These are phyloP conservation scores for Globisporangium radiosum DNA, from an alignment of 352 stramenopile species.

Conservation along the genomic window DNA sequence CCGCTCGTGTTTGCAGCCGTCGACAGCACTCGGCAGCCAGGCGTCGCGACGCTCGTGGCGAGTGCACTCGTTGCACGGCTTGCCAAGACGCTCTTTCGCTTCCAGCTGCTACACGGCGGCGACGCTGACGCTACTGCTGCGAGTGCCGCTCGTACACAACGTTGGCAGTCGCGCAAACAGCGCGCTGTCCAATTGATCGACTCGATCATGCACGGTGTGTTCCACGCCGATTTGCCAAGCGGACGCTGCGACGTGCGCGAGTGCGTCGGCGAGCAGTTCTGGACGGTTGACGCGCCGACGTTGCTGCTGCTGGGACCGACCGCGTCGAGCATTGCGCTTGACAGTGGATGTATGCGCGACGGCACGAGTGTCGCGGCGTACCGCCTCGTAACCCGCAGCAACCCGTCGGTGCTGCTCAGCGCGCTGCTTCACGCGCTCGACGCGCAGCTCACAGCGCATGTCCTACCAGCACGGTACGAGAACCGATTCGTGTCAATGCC, in stretches of 20 bases:
- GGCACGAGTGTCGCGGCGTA: constrained; percentile 29
- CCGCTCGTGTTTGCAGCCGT: constrained; percentile 57
- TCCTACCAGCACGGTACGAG: constrained; percentile 53
- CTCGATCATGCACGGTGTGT: constrained; percentile 61
- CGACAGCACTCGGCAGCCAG: constrained; percentile 32
- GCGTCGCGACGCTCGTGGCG: constrained; percentile 49
- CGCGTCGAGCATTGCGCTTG: constrained; percentile 47
- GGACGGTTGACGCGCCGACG: constrained; percentile 59
- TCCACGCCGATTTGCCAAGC: constrained; percentile 35
- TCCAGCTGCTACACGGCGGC: constrained; percentile 45
- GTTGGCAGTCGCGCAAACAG: constrained; percentile 49
- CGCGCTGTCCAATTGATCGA: constrained; percentile 59
- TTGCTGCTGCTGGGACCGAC: constrained; percentile 56
- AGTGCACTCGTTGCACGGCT: constrained; percentile 64
- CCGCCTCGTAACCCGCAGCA: constrained; percentile 36
- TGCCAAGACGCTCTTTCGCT: constrained; percentile 71
- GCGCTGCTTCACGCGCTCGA: constrained; percentile 49
- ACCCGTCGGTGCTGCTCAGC: constrained; percentile 56
- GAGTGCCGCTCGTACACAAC: constrained; percentile 3
- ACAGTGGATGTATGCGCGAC: constrained; percentile 9
- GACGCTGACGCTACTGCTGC: constrained; percentile 11
- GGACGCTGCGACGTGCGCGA: constrained; percentile 14
- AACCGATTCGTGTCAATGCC: constrained; percentile 42
- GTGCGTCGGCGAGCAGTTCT: constrained; percentile 64
- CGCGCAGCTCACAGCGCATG: constrained; percentile 36